A percentile compares a stretch with the other conserved stretches of the same genome.
Conservation (phyloP, 108 stramenopile genomes). For the Nitzschia inconspicua region DNA sequence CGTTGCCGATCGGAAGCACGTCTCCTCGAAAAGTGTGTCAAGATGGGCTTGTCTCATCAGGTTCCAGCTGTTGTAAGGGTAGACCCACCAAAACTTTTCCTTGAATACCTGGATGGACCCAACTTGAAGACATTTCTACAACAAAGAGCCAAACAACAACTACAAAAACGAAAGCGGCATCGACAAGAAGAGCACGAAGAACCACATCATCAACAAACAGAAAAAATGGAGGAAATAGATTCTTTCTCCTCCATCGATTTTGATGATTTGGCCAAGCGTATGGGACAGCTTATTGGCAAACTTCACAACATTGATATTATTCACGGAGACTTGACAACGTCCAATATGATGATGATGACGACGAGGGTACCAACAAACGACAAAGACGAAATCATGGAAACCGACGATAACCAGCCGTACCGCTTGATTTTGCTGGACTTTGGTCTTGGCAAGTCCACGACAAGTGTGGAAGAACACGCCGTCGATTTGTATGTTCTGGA, state of each 20-base stretch:
- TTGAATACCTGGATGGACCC: slow-evolving; percentile 63
- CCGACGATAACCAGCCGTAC: slow-evolving; percentile 6
- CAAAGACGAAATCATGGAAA: slow-evolving; percentile 3
- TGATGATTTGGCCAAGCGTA: slow-evolving; percentile 33
- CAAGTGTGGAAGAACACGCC: slow-evolving; percentile 90
- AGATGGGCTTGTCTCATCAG: too few relatives aligned
- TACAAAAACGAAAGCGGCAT: not conserved
- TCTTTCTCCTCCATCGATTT: not conserved
- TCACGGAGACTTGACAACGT: slow-evolving; percentile 97
- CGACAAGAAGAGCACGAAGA: not conserved
- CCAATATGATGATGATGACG: slow-evolving; percentile 87
- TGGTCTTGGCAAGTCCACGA: slow-evolving; percentile 80
- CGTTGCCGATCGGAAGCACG: slow-evolving; percentile 72
- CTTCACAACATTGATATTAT: slow-evolving; percentile 88
- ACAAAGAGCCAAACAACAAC: slow-evolving; percentile 3
- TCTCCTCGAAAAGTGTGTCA: slow-evolving; percentile 33
- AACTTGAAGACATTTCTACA: slow-evolving; percentile 46
- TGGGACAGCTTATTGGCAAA: slow-evolving; percentile 79
- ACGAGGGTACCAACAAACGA: slow-evolving; percentile 37
- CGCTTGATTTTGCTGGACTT: slow-evolving; percentile 88
- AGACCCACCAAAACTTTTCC: slow-evolving; percentile 43
- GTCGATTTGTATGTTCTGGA: slow-evolving; percentile 98
- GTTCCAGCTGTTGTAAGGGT: slow-evolving; percentile 34
- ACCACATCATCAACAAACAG: slow-evolving; percentile 1
- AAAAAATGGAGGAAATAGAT: not conserved